These are phyloP conservation scores for Zygosaccharomyces gambellarensis DNA, from an alignment of 805 yeast species.

Conservation along the genomic window DNA sequence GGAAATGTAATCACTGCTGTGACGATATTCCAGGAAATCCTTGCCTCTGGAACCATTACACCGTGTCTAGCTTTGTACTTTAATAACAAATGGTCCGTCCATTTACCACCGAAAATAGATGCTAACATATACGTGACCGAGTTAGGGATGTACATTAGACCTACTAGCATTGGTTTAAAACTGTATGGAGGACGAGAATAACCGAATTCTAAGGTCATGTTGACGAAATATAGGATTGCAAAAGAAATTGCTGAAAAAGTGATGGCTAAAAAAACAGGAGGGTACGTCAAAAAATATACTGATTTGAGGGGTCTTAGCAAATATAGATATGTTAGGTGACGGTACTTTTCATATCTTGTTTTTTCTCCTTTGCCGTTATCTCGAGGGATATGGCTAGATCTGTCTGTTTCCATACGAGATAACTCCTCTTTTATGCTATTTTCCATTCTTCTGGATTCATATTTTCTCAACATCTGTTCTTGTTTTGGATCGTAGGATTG, in stretches of 20 bases:
- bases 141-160: slow-evolving; percentile 77
- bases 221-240: slow-evolving; percentile 64
- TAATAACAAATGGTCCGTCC: slow-evolving; percentile 61
- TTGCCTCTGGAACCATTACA: slow-evolving; percentile 64
- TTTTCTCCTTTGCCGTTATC: neutral
- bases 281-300: slow-evolving; percentile 55
- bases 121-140: slow-evolving; percentile 73
- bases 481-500: slow-evolving; percentile 19
- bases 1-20: slow-evolving; percentile 61
- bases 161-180: slow-evolving; percentile 60
- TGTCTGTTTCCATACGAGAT: slow-evolving; percentile 15
- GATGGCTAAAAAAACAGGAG: slow-evolving; percentile 68
- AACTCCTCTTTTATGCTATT: slow-evolving; percentile 27
- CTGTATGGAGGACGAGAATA: slow-evolving; percentile 65
- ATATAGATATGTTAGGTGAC: slow-evolving; percentile 41
- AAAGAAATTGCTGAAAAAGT: slow-evolving; percentile 67
- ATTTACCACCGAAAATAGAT: slow-evolving; percentile 73
- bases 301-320: slow-evolving; percentile 58
- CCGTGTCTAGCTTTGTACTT: slow-evolving; percentile 59
- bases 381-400: slow-evolving; percentile 1
- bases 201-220: slow-evolving; percentile 62
- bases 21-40: slow-evolving; percentile 70
- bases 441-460: slow-evolving; percentile 24
- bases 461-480: slow-evolving; percentile 17
- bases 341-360: slow-evolving; percentile 15